A percentile compares a stretch with the other conserved stretches of the same genome.
These are phyloP conservation scores for Puccinia polysora DNA, from an alignment of 1,284 basidiomycete species.

Conservation along the genomic window DNA sequence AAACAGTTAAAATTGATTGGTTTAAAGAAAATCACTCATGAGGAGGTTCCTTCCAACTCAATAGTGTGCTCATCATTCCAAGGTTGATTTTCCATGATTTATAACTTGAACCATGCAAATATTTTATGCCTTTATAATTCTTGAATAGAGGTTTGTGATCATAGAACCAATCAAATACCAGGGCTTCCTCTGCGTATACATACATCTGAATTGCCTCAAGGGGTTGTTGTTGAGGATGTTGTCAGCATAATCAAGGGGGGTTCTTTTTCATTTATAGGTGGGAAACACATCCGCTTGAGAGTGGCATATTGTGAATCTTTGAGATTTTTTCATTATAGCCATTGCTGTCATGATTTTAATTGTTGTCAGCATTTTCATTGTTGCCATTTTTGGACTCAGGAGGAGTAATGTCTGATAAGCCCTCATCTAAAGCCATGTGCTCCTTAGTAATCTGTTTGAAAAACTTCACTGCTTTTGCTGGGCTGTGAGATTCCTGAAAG, in stretches of 20 bases:
- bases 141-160: constrained; percentile 91
- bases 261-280: constrained; percentile 98
- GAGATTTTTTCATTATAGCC: no score
- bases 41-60: constrained; percentile 87
- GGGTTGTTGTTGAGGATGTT: constrained; percentile 95
- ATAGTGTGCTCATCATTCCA: constrained; percentile 93
- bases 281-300: constrained; percentile 99
- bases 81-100: constrained; percentile 86
- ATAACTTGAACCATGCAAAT: constrained; percentile 88
- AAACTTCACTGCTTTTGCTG: no score
- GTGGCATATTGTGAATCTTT: no score
- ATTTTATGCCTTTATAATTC: constrained; percentile 59
- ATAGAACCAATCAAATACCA: constrained; percentile 99
- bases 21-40: constrained; percentile 77
- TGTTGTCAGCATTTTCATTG: no score
- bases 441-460: no score
- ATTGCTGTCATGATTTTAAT: no score
- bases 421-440: no score
- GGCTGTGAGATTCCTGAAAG: no score
- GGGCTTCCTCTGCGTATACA: constrained; percentile 83
- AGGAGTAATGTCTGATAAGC: no score
- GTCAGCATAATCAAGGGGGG: constrained; percentile 95
- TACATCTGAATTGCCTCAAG: constrained; percentile 97
- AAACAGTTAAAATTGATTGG: constrained; percentile 75
- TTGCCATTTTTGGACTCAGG: no score